These are phyloP conservation scores for Saturnispora quitensis DNA, from an alignment of 805 yeast genomes.

Conservation along the genomic window DNA sequence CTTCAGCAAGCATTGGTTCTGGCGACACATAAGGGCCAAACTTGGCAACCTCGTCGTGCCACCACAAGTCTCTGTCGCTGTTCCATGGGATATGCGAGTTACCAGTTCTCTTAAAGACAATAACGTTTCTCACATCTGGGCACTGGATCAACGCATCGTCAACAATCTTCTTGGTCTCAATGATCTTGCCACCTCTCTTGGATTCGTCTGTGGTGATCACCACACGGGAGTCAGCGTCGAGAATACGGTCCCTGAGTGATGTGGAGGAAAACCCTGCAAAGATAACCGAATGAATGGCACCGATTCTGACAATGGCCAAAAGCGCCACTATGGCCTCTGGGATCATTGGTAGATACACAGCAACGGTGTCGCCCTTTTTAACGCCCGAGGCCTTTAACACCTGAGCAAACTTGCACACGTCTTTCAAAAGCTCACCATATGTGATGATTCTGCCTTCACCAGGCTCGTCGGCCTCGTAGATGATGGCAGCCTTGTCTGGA, in stretches of 20 bases:
- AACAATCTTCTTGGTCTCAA: slow-evolving; percentile 72
- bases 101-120: slow-evolving; percentile 70
- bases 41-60: slow-evolving; percentile 62
- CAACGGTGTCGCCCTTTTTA: slow-evolving; percentile 76
- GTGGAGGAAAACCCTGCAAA: slow-evolving; percentile 79
- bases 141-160: slow-evolving; percentile 67
- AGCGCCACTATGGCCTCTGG: slow-evolving; percentile 70
- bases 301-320: slow-evolving; percentile 70
- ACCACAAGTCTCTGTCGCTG: slow-evolving; percentile 61
- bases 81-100: slow-evolving; percentile 41
- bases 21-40: slow-evolving; percentile 66
- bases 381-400: slow-evolving; percentile 59
- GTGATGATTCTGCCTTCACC: slow-evolving; percentile 53
- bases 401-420: slow-evolving; percentile 65
- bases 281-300: slow-evolving; percentile 78
- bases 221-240: slow-evolving; percentile 61
- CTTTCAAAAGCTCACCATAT: slow-evolving; percentile 60
- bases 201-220: slow-evolving; percentile 79
- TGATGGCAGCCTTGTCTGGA: slow-evolving; percentile 66
- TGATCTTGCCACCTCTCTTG: slow-evolving; percentile 73
- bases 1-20: slow-evolving; percentile 68
- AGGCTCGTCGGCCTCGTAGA: slow-evolving; percentile 78
- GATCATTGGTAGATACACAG: slow-evolving; percentile 80
- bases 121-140: slow-evolving; percentile 58
- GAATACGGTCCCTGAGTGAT: slow-evolving; percentile 61